These are phyloP conservation scores for Panicum miliaceum DNA, from an alignment of 176 grass and related monocot species.

Conservation along the genomic window DNA sequence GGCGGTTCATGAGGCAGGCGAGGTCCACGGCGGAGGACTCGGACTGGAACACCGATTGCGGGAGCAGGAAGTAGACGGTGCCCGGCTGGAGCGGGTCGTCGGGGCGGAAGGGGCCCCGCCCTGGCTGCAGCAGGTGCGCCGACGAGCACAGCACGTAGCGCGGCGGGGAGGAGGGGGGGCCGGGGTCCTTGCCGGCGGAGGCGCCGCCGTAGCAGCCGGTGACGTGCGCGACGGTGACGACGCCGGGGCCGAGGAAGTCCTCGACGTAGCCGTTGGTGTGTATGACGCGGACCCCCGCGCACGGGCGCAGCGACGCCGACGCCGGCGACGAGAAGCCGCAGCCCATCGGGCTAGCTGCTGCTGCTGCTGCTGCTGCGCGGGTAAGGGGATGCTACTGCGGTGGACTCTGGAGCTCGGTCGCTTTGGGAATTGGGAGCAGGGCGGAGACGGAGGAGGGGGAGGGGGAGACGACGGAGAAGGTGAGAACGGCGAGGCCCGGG, in stretches of 20 bases:
- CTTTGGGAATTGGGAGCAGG: no score
- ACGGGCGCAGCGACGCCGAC: constrained; percentile 22
- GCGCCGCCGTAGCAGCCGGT: constrained; percentile 19
- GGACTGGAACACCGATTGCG: constrained; percentile 71
- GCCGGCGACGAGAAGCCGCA: constrained; percentile 44
- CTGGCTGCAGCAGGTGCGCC: constrained; percentile 65
- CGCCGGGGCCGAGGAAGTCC: constrained; percentile 64
- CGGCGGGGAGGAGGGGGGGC: background rate
- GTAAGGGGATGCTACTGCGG: no score
- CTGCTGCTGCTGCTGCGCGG: no score
- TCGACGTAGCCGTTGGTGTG: constrained; percentile 97
- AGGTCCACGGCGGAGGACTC: constrained; percentile 86
- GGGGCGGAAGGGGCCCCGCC: constrained; percentile 58
- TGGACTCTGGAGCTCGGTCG: no score
- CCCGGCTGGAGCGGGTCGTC: constrained; percentile 76
- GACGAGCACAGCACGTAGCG: constrained; percentile 78
- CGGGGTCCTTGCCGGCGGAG: background rate
- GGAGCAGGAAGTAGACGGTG: constrained; percentile 88
- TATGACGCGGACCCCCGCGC: constrained; percentile 75
- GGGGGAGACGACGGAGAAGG: no score
- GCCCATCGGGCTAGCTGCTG: constrained; percentile 42
- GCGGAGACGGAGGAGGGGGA: no score
- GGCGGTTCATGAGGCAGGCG: constrained; percentile 83
- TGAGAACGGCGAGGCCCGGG: no score
- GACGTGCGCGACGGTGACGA: constrained; percentile 65